Conservation (phyloP, 2,329 filamentous ascomycete genomes). For the Alternaria brassicae region DNA sequence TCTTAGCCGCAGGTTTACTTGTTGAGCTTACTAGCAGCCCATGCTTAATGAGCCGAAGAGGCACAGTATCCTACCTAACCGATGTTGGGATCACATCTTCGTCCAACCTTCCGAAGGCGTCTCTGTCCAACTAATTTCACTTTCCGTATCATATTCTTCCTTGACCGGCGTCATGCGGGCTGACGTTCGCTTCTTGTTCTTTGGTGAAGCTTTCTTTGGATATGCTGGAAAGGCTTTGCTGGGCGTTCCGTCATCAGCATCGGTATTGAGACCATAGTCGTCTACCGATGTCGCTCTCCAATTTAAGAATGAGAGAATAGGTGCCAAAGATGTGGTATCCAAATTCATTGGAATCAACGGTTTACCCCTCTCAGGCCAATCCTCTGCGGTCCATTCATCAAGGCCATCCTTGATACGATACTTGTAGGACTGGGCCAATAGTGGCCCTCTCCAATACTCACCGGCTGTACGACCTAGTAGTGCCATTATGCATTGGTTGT, state of each 20-base stretch:
- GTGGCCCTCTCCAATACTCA: not conserved
- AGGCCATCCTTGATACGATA: not conserved
- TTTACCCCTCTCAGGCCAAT: not conserved
- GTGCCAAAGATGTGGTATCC: not conserved
- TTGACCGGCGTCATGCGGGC: not conserved
- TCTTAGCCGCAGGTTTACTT: too few relatives aligned
- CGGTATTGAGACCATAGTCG: not conserved
- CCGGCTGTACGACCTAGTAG: not conserved
- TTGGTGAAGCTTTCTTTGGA: not conserved
- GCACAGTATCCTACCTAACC: not conserved
- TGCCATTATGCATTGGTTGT: not conserved
- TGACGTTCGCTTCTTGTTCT: not conserved
- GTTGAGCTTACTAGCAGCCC: too few relatives aligned
- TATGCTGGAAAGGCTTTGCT: not conserved
- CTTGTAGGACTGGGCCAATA: not conserved
- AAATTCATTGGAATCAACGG: not conserved
- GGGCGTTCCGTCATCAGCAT: not conserved
- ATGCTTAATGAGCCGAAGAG: too few relatives aligned
- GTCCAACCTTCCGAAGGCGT: not conserved
- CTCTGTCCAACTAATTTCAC: not conserved
- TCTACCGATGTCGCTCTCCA: not conserved
- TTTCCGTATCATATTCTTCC: not conserved
- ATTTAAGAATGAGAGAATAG: not conserved
- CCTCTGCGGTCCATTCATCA: not conserved
- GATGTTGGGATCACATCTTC: not conserved